These are phyloP conservation scores for Cutaneotrichosporon spelunceum DNA, from an alignment of 1,284 basidiomycete species.

Conservation along the genomic window DNA sequence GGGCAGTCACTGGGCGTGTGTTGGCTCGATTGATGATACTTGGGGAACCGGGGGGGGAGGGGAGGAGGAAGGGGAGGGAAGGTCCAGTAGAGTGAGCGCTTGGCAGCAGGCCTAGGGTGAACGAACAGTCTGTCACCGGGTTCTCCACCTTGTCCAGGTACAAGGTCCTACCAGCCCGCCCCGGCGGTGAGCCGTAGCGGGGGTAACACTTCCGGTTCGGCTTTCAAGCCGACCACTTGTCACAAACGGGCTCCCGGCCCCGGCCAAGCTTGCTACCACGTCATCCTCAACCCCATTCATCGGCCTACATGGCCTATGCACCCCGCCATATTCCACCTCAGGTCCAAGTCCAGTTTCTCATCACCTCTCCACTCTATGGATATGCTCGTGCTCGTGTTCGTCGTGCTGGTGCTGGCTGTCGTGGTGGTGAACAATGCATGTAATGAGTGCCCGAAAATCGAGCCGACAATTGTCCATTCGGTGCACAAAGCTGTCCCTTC, in stretches of 20 bases:
- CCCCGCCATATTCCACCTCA: background rate
- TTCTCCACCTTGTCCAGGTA: background rate
- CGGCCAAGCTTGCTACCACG: background rate
- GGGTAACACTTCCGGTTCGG: too few species aligned
- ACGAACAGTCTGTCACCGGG: too few species aligned
- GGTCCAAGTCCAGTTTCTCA: background rate
- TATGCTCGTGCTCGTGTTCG: too few species aligned
- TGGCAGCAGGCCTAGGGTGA: background rate
- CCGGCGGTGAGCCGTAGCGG: background rate
- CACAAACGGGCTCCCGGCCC: background rate
- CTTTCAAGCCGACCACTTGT: background rate
- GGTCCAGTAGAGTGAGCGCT: background rate
- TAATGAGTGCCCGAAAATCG: background rate
- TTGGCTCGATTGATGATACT: background rate
- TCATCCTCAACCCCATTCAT: background rate
- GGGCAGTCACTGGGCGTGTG: background rate
- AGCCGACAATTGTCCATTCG: too few species aligned
- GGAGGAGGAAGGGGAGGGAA: background rate
- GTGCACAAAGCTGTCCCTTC: background rate
- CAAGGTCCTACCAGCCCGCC: too few species aligned
- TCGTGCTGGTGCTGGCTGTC: too few species aligned
- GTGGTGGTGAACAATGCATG: constrained; percentile 1
- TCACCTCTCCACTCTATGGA: constrained; percentile 2
- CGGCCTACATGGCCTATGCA: background rate
- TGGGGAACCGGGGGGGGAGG: background rate